These are phyloP conservation scores for Myriosclerotinia duriaeana DNA, from an alignment of 2,329 filamentous ascomycete species.

Conservation along the genomic window DNA sequence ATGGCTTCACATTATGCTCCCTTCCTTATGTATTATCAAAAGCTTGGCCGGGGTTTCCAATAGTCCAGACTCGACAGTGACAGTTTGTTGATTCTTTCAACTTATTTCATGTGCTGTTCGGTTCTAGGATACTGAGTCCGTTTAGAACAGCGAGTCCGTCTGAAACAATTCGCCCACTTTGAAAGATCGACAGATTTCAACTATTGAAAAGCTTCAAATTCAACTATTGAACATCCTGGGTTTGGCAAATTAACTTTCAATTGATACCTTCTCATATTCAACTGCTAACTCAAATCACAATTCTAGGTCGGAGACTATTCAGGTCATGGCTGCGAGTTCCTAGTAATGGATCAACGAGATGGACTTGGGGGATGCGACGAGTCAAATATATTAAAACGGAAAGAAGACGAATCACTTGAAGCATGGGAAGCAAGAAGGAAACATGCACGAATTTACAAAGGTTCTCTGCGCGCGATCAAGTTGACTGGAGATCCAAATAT, in stretches of 20 bases:
- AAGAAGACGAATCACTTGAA: constrained; percentile 46
- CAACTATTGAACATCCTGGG: background rate
- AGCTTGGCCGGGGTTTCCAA: background rate
- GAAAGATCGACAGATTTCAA: background rate
- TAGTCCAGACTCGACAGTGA: background rate
- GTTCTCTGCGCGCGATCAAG: constrained; percentile 80
- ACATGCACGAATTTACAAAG: constrained; percentile 56
- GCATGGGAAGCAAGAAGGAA: constrained; percentile 49
- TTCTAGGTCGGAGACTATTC: constrained; percentile 69
- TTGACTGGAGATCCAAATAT: constrained; percentile 90
- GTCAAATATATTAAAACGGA: constrained; percentile 44
- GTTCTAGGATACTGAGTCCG: background rate
- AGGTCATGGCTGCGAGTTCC: constrained; percentile 83
- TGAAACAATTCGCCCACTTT: background rate
- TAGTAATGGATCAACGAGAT: constrained; percentile 76
- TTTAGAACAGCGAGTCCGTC: background rate
- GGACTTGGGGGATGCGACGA: constrained; percentile 45
- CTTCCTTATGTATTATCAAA: background rate
- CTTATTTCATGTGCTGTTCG: background rate
- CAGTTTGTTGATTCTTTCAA: background rate
- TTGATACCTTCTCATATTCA: background rate
- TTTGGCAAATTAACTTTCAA: background rate
- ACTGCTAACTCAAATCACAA: constrained; percentile 9
- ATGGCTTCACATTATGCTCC: background rate
- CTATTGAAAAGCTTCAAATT: background rate